phyloP scores from a whole-genome alignment of 176 grass and related monocot genomes.

The Eleusine coracana region DNA sequence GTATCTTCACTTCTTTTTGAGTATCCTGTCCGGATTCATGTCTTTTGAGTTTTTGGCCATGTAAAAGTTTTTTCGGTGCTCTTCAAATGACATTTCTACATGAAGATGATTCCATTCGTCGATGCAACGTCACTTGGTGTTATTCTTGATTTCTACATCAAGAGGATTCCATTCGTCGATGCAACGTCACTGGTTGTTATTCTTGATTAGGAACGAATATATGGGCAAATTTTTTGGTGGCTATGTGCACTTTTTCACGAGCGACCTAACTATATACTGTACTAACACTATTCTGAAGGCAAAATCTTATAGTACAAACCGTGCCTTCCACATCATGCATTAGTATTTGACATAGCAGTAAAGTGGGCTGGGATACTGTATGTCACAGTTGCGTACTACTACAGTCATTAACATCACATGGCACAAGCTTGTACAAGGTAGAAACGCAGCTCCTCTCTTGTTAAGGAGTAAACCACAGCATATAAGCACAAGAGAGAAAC shows the following conservation, averaged over 20 bases:
- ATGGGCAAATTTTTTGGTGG: no score
- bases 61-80: not conserved
- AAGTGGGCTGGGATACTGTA: not conserved
- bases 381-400: conserved; percentile 21
- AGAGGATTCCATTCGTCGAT: no score
- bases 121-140: no score
- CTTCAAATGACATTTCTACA: not conserved
- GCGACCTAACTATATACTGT: no score
- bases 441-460: conserved; percentile 12
- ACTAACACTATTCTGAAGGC: not conserved
- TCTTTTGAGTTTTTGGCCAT: not conserved
- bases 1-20: conserved; percentile 3
- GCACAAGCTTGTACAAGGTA: conserved; percentile 35
- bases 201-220: no score
- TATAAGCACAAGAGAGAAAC: not conserved
- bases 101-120: no score
- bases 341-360: not conserved
- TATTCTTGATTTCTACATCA: no score
- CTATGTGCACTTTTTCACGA: no score
- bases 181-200: no score
- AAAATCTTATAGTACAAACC: not conserved
- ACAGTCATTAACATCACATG: conserved; percentile 21
- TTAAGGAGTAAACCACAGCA: not conserved
- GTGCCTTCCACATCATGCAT: not conserved
- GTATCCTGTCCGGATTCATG: not conserved